A percentile compares a stretch with the other conserved stretches of the same genome.
Conservation (phyloP, 352 stramenopile species). For the Phytophthora boehmeriae region DNA sequence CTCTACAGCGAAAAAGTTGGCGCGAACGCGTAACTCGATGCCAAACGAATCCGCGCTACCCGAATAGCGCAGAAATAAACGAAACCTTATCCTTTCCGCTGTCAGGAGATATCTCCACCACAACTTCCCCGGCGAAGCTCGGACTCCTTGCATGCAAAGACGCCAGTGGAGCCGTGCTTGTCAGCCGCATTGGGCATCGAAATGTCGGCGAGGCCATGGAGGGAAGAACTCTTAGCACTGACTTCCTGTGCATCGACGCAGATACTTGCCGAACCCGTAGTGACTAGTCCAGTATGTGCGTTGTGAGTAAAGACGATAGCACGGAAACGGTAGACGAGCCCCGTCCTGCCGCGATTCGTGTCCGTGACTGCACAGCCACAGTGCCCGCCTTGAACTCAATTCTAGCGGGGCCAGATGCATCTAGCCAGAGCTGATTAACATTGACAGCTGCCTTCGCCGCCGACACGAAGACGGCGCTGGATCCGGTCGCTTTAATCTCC, state of each 20-base stretch:
- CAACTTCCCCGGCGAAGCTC: neutral
- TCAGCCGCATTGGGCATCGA: conserved; percentile 13
- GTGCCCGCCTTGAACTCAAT: conserved; percentile 1
- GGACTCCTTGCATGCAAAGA: neutral
- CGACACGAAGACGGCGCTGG: conserved; percentile 10
- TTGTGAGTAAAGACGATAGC: conserved; percentile 8
- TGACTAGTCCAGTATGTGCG: conserved; percentile 8
- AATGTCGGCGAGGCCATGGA: neutral
- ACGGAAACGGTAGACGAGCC: conserved; percentile 1
- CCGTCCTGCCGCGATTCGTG: conserved; percentile 3
- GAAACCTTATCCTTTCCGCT: too few species aligned
- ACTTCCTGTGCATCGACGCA: conserved; percentile 3
- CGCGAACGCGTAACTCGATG: too few species aligned
- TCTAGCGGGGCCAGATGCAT: conserved; percentile 2
- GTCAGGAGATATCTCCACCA: too few species aligned
- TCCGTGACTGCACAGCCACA: neutral
- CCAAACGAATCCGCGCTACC: too few species aligned
- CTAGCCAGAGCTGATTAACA: neutral
- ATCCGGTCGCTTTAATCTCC: neutral
- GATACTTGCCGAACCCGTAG: neutral
- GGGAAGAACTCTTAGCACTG: neutral
- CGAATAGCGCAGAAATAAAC: too few species aligned
- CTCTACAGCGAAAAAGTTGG: too few species aligned
- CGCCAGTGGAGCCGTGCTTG: conserved; percentile 13
- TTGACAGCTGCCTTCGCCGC: neutral